Evolutionary conservation across 2,329 filamentous ascomycete genomes (phyloP), one percentile per base, ranked within the genome.

Genomic region (Fusarium dlaminii): DNA sequence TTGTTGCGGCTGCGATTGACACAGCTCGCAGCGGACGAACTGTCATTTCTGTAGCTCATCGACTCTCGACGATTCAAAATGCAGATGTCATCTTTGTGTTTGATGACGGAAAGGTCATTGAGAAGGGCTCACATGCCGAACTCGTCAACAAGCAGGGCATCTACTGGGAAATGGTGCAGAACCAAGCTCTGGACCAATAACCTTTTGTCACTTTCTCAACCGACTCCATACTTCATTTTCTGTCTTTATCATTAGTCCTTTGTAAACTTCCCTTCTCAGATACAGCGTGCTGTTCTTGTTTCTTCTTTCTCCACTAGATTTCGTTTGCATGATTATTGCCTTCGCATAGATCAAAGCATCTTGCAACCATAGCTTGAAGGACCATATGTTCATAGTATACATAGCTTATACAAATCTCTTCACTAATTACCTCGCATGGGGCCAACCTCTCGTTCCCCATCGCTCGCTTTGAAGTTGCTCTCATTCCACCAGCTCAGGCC

Each of bases 41-140:
- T 2, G 93, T 93, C 63, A 85, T 96, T 8, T 92, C 93, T 3
- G 92, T 96, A 8, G 94, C 94, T 18, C 84, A 86, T 75, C 77
- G 85, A 9, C 72, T 86, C 2, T 79, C 81, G 8, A 86, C 83
- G 3, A 82, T 87, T 14, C 79, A 82, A 54, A 81, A 80, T 14
- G 84, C 85, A 1, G 84, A 87, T 70, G 72, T 80, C 1, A 86
- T 87, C 37, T 86, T 85, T 56, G 81, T 87, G 0, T 79, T 87
- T 64, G 81, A 82, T 8, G 80, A 83, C 1, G 86, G 85, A 0
- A 77, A 58, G 20, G 79, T 86, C n/a, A 75, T 84, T 2, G 84
- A 87, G 68, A 78, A 78, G 60, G 86, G 86, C 0, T 81, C 75
- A 2, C 85, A 86, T 15, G 18, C n/a, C 5, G 75, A 77, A 27